Base-by-base conservation (phyloP, 1,139 yeast species). In the Debaryomyces nepalensis region DNA sequence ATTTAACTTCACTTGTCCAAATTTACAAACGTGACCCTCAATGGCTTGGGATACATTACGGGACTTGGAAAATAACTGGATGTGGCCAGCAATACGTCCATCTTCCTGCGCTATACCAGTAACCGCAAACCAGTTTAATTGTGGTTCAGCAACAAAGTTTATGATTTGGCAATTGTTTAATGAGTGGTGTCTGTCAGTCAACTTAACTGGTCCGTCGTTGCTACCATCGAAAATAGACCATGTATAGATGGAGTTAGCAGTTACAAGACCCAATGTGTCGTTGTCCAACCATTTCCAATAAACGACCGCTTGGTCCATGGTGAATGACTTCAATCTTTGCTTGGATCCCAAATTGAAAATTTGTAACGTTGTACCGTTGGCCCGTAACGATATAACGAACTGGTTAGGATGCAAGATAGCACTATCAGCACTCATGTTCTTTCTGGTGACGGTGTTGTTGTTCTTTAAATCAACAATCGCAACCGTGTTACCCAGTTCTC, bases 361-460 rank as follows among this genome's bases (percentile, higher is more conserved):
- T 72, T 93, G 99, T 49, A 91, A 79, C 33, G 97, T 90, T 43
- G 97, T 89, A 51, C 97, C 97, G 59, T 91, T 95, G 36, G 99
- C 98, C 61, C 98, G 80, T 52, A 95, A 80, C 16, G 97, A 90
- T 55, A 95, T 91, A 52, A 93, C 91, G 67, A 84, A 81, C 64
- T 89, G 85, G 21, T 72, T 63, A 12, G 99, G 98, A 65, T 91
- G 96, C 95, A 95, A 85, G 61, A 95, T 93, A 40, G 97, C 98
- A 51, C 91, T 87, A 68, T 95, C 99, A 38, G 99, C 99, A 43
- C 89, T 81, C 97, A 95, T 95, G 64, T 87, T 87, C 70, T 95
- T 91, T 59, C 96, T 82, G 34, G 81, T 75, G 22, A 82, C 81
- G 53, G 88, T 84, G 55, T 82, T 79, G 70, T 82, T 83, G 61